These are phyloP conservation scores for Moelleriella libera DNA, from an alignment of 2,329 filamentous ascomycete genomes.

Conservation along the genomic window DNA sequence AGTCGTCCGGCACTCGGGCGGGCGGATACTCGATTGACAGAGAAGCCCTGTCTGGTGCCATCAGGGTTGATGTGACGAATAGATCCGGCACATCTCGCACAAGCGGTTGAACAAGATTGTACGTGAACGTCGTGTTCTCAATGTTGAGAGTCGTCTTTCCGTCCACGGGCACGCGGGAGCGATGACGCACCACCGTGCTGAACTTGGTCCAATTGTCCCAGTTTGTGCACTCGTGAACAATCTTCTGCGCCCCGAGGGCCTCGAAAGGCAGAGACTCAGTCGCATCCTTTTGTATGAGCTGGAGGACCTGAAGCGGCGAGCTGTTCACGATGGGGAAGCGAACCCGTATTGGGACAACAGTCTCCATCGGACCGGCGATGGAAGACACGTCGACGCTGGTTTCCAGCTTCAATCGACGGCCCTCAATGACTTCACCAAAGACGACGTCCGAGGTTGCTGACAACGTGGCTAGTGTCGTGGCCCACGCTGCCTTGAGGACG, in stretches of 20 bases:
- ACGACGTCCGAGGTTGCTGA: constrained; percentile 35
- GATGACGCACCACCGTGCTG: constrained; percentile 39
- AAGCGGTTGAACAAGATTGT: constrained; percentile 24
- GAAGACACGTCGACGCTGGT: constrained; percentile 40
- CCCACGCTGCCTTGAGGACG: constrained; percentile 44
- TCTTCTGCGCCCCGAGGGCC: constrained; percentile 33
- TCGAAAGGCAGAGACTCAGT: constrained; percentile 32
- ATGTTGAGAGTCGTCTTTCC: constrained; percentile 28
- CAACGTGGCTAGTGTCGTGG: constrained; percentile 36
- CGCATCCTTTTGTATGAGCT: constrained; percentile 33
- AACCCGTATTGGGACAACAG: constrained; percentile 34
- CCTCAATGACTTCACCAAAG: constrained; percentile 39
- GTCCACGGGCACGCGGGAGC: constrained; percentile 14
- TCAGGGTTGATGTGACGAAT: constrained; percentile 26
- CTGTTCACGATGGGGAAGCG: constrained; percentile 27
- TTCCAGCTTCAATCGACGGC: constrained; percentile 26
- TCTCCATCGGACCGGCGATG: constrained; percentile 31
- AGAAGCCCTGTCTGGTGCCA: constrained; percentile 20
- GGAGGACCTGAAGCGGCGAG: constrained; percentile 34
- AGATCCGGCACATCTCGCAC: constrained; percentile 29
- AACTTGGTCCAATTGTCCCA: constrained; percentile 41
- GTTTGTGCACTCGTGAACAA: constrained; percentile 37
- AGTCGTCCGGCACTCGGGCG: constrained; percentile 23
- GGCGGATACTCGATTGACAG: constrained; percentile 32
- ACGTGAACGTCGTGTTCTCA: constrained; percentile 28